Evolutionary conservation across 495 filamentous ascomycete species (phyloP), one percentile per base, ranked within the genome.

Genomic region (Penicillium lividum): DNA sequence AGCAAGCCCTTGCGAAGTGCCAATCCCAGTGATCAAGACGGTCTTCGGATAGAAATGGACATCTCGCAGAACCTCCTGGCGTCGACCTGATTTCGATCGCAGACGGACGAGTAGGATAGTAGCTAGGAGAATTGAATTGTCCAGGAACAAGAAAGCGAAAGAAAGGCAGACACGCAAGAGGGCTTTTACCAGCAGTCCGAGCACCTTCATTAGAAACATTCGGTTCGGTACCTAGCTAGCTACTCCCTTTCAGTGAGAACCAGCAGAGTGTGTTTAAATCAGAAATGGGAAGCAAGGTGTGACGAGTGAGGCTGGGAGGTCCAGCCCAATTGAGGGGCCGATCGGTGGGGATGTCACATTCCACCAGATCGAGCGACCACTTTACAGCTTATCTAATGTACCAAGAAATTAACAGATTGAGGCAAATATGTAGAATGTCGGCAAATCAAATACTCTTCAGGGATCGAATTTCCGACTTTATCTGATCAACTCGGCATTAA

Each of bases 11-110:
- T 89, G 88, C 18, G 80, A 69, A 70, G 89, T 91, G 36, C 82
- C 79, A 2, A 91, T 73, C n/a, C 89, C 87, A 0, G 88, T 91
- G 40, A 92, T 78, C 9, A 93, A 80, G 53, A 92, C 70, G 1
- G 83, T 89, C 59, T 83, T 82, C 4, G 80, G 79, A 18, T 75
- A 71, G 63, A 81, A 80, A 27, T 66, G 66, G 7, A 70, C 75
- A 68, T 75, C 69, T 46, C 59, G 65, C 13, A 70, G 68, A 46
- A 53, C 61, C 31, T 31, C 30, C 31, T 65, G 67, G 22, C 73
- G 73, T 27, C 56, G 64, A 44, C 18, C 51, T 25, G 61, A 42
- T 42, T 43, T 49, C 16, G 57, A 53, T 7, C 53, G 56, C 9
- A 66, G 54, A 36, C 65, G 63, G 53, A 54, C 56, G 49, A 75